Evolutionary conservation across 306 rosid species (phyloP).

Genomic region (Sesbania bispinosa): DNA sequence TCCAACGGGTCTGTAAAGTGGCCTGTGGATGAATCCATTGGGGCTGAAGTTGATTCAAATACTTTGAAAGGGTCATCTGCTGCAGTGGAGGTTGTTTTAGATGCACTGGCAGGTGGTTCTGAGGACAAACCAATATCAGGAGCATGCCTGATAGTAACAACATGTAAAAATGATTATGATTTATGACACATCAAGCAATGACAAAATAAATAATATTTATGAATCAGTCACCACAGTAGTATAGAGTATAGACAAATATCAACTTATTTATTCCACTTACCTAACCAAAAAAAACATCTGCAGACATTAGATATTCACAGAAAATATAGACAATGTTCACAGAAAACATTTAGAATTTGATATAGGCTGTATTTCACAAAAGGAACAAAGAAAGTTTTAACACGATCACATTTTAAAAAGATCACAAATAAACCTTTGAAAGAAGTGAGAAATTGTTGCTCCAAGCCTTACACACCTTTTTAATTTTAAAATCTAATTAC

Average conservation of each 20-base stretch:
- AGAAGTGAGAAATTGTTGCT: too few relatives aligned
- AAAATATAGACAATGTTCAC: too few relatives aligned
- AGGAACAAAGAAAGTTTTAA: too few relatives aligned
- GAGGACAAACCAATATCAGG: constrained; percentile 60
- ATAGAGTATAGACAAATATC: neutral
- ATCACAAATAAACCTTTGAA: neutral
- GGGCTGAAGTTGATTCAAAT: constrained; percentile 48
- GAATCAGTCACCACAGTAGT: neutral
- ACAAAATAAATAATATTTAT: constrained; percentile 17
- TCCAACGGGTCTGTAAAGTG: constrained; percentile 62
- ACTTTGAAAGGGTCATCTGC: constrained; percentile 68
- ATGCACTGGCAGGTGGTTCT: constrained; percentile 43
- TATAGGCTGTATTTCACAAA: neutral
- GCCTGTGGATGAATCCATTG: constrained; percentile 41
- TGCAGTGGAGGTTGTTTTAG: constrained; percentile 54
- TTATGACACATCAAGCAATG: constrained; percentile 14
- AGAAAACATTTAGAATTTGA: constrained; percentile 18
- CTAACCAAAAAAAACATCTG: neutral
- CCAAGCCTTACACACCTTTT: neutral
- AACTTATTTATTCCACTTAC: neutral
- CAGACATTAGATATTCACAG: neutral
- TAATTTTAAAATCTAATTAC: neutral
- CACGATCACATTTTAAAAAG: neutral
- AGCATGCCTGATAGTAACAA: constrained; percentile 57
- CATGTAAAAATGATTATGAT: too few relatives aligned